Base-by-base conservation (phyloP, 257 asterid genomes). In the Eustoma russellianum region DNA sequence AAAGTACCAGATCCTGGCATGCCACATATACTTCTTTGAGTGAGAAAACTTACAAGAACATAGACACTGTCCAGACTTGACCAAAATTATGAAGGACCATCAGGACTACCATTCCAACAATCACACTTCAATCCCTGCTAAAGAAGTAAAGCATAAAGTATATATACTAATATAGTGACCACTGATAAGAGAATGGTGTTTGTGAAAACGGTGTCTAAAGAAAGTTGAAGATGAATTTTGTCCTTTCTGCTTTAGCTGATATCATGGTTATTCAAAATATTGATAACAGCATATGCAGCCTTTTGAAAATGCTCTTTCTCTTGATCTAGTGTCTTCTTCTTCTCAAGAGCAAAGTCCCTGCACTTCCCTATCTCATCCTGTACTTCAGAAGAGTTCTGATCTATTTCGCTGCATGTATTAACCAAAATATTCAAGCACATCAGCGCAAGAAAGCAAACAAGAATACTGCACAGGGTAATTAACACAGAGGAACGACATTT, bases 261-360 rank as follows among this genome's bases (percentile, higher is more conserved):
- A 63, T 73, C 74, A 46, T 66, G 67, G 67, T 60, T 64, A 55
- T 77, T 73, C 43, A 90, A 86, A 88, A 90, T 70, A 77, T 80
- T 79, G 50, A 90, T 69, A 70, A 80, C 87, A 63, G 96, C 86
- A 73, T 57, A 77, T 38, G 95, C 86, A 72, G 96, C 83, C 75
- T 81, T 86, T 74, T 83, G 95, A 63, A 76, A 75, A 61, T 67
- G 71, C 48, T 82, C 83, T 70, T 65, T 90, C 74, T 82, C 90
- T 68, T 79, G 85, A 70, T 83, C 88, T 56, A 90, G 59, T n/a
- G 57, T 68, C 61, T 48, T 81, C 72, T 76, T 81, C 73, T 84
- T 86, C 79, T 75, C 85, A 66, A 86, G 78, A 48, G 73, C 81
- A 68, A 74, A 59, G 19, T 73, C 82, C 72, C 78, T 90, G 71